A percentile compares a stretch with the other conserved stretches of the same genome.
phyloP scores from a whole-genome alignment of 2,329 filamentous ascomycete species.

The Mycosphaerella arachidis region DNA sequence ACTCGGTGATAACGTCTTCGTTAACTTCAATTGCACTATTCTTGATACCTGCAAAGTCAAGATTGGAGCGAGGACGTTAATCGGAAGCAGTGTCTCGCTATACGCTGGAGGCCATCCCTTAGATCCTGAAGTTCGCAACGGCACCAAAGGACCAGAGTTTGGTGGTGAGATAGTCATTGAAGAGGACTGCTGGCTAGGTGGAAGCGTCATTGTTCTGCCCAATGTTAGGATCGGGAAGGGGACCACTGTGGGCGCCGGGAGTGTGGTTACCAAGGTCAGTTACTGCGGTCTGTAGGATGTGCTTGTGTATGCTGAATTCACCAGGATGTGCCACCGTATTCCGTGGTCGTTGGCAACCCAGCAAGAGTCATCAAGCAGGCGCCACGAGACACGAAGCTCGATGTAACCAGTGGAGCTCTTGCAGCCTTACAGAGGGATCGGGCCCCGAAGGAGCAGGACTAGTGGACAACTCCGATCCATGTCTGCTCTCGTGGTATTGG shows the following conservation, averaged over 20 bases:
- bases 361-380: conserved; percentile 50
- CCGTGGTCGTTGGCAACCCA: conserved; percentile 63
- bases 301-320: conserved; percentile 6
- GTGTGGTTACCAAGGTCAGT: conserved; percentile 69
- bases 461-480: no score
- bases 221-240: conserved; percentile 76
- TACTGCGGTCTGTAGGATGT: neutral
- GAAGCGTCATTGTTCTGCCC: conserved; percentile 65
- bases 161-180: conserved; percentile 71
- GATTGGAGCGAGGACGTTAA: conserved; percentile 70
- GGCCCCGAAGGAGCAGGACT: neutral
- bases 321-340: conserved; percentile 58
- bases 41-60: conserved; percentile 71
- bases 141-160: conserved; percentile 67
- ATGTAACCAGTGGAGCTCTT: conserved; percentile 27
- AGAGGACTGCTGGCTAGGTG: conserved; percentile 77
- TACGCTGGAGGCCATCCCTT: conserved; percentile 73
- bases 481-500: no score
- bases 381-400: conserved; percentile 26
- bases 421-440: conserved; percentile 4
- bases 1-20: conserved; percentile 65
- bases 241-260: conserved; percentile 70
- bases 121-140: conserved; percentile 69
- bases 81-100: conserved; percentile 74
- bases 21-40: conserved; percentile 72